phyloP scores from a whole-genome alignment of 73 alveolate genomes.

The Tetrahymena malaccensis region DNA sequence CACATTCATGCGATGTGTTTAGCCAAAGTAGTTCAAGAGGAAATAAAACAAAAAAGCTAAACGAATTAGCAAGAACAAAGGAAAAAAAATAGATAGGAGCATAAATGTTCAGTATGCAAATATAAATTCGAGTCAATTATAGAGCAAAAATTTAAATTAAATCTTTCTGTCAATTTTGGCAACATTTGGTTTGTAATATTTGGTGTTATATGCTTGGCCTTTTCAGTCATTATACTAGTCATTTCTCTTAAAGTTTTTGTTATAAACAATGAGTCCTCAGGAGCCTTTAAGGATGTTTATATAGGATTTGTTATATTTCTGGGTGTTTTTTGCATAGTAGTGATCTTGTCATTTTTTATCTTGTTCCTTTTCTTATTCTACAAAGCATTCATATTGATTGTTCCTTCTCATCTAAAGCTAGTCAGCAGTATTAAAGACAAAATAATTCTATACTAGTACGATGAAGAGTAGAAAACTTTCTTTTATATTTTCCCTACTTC shows the following conservation, averaged over 20 bases:
- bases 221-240: not conserved
- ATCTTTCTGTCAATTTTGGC: not conserved
- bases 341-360: not conserved
- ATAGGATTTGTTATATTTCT: not conserved
- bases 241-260: not conserved
- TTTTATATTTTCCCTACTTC: not conserved
- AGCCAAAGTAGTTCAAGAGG: not conserved
- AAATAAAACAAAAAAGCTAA: not conserved
- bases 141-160: not conserved
- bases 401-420: not conserved
- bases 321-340: not conserved
- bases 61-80: not conserved
- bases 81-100: not conserved
- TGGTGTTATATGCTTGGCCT: not conserved
- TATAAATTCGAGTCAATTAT: not conserved
- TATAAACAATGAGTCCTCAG: not conserved
- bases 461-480: not conserved
- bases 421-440: not conserved
- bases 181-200: not conserved
- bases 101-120: not conserved
- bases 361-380: not conserved
- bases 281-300: not conserved
- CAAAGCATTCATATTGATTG: not conserved
- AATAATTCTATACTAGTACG: not conserved
- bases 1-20: not conserved